phyloP scores from a whole-genome alignment of 805 yeast genomes.

The Monosporozyma solicola region DNA sequence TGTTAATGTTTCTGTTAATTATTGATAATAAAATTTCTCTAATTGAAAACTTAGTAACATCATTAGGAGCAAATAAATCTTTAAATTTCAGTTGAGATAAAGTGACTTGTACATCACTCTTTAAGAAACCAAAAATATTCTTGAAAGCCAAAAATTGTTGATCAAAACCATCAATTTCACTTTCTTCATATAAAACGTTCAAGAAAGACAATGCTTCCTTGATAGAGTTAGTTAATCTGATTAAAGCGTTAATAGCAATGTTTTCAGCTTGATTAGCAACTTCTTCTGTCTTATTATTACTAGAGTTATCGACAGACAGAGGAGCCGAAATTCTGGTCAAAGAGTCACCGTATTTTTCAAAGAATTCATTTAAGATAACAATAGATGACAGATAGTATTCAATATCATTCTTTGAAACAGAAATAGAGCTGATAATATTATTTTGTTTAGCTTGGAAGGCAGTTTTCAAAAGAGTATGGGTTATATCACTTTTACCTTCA shows the following conservation, averaged over 20 bases:
- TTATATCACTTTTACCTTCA: slow-evolving; percentile 8
- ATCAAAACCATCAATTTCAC: slow-evolving; percentile 32
- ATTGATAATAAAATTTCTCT: slow-evolving; percentile 84
- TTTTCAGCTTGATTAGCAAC: slow-evolving; percentile 83
- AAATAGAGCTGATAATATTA: slow-evolving; percentile 18
- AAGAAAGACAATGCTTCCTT: slow-evolving; percentile 88
- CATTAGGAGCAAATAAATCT: slow-evolving; percentile 67
- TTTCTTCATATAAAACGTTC: slow-evolving; percentile 71
- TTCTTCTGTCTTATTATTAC: slow-evolving; percentile 37
- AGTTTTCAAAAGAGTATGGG: slow-evolving; percentile 1
- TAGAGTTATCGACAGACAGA: slow-evolving; percentile 45
- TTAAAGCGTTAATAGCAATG: slow-evolving; percentile 70
- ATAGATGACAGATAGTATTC: slow-evolving; percentile 67
- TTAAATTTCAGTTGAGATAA: slow-evolving; percentile 60
- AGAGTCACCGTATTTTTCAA: slow-evolving; percentile 51
- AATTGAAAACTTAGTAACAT: slow-evolving; percentile 45
- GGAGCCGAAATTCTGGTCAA: slow-evolving; percentile 22
- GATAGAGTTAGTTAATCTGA: slow-evolving; percentile 64
- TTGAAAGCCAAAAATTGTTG: slow-evolving; percentile 38
- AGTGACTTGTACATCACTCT: slow-evolving; percentile 58
- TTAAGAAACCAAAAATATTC: slow-evolving; percentile 61
- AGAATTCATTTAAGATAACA: slow-evolving; percentile 59
- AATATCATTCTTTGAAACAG: slow-evolving; percentile 35
- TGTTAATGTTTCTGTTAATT: slow-evolving; percentile 76
- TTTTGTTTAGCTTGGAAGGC: slow-evolving; percentile 5